A percentile compares a stretch with the other conserved stretches of the same genome.
Evolutionary conservation across 306 rosid species (phyloP).

Genomic region (Fragaria nilgerrensis): DNA sequence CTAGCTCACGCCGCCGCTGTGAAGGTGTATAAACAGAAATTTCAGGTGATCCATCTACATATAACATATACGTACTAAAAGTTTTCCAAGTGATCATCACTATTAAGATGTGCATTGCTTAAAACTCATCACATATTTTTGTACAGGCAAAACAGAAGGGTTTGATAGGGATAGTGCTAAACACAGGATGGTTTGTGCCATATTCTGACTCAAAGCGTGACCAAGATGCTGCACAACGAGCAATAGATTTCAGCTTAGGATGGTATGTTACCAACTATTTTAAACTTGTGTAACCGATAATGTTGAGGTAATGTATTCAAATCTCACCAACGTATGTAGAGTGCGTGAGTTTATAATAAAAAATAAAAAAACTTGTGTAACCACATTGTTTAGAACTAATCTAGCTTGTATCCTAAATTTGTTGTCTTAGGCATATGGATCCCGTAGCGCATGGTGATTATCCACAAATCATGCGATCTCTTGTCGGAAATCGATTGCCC

Average conservation of each 20-base stretch:
- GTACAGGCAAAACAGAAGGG: conserved; percentile 28
- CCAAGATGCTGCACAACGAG: conserved; percentile 13
- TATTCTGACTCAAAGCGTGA: background rate
- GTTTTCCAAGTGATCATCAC: background rate
- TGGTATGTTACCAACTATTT: conserved; percentile 13
- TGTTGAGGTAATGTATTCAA: no score
- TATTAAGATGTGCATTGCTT: background rate
- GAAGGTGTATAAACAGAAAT: conserved; percentile 44
- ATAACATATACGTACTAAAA: background rate
- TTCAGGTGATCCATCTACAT: conserved; percentile 39
- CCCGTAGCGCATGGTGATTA: conserved; percentile 53
- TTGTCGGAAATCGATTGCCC: conserved; percentile 46
- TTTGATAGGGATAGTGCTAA: conserved; percentile 20
- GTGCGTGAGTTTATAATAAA: no score
- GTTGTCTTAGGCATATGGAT: conserved; percentile 40
- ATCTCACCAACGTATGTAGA: no score
- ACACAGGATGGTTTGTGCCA: conserved; percentile 1
- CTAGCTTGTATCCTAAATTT: background rate
- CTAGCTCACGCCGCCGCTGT: conserved; percentile 65
- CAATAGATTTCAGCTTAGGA: conserved; percentile 27
- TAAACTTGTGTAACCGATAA: background rate
- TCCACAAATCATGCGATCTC: conserved; percentile 48
- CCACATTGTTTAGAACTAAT: background rate
- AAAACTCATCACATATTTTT: background rate
- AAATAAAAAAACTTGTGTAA: background rate